Evolutionary conservation across 2,329 filamentous ascomycete species (phyloP).

Genomic region (Cladorrhinum sp.): DNA sequence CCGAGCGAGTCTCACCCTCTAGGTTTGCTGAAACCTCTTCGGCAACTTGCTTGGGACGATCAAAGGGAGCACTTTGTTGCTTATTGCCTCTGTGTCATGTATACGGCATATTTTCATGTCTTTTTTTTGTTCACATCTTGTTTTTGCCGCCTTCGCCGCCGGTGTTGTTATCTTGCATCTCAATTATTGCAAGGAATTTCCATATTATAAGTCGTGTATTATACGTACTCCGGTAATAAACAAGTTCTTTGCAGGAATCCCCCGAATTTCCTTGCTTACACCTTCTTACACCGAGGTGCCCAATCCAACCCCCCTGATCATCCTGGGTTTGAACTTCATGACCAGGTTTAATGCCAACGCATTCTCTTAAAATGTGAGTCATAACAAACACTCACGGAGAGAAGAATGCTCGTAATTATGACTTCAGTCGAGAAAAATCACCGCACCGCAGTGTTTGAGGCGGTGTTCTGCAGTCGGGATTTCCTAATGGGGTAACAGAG

Average conservation of each 20-base stretch:
- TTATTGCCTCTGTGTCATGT: background rate
- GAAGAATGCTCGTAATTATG: background rate
- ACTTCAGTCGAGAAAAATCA: background rate
- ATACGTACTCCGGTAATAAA: background rate
- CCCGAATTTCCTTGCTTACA: conserved; percentile 7
- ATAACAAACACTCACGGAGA: background rate
- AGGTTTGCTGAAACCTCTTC: background rate
- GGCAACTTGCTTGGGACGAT: background rate
- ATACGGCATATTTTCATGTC: background rate
- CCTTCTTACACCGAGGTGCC: background rate
- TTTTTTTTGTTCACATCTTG: background rate
- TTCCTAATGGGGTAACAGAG: background rate
- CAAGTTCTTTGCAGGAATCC: background rate
- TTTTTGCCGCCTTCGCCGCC: conserved; percentile 3
- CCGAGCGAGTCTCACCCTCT: background rate
- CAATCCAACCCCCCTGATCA: background rate
- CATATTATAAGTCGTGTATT: background rate
- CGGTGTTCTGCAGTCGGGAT: background rate
- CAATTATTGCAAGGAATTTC: background rate
- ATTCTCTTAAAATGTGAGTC: background rate
- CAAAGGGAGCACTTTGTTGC: background rate
- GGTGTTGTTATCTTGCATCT: background rate
- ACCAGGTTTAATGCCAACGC: background rate
- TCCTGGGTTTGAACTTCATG: background rate
- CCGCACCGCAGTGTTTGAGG: background rate